phyloP scores from a whole-genome alignment of 805 yeast genomes.

The Barnettozyma wickerhamii region DNA sequence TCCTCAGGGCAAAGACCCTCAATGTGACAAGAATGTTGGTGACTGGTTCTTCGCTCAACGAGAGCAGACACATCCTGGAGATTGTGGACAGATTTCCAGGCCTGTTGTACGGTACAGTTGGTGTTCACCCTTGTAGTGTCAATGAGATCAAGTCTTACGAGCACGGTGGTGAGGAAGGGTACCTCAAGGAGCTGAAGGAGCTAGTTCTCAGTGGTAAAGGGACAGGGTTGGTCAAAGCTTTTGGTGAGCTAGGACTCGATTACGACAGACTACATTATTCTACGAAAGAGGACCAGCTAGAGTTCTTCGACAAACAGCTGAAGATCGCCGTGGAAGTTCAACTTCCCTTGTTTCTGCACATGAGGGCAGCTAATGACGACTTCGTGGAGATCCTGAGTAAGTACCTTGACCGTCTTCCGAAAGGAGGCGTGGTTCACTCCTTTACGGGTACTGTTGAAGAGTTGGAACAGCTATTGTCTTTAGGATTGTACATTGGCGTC shows the following conservation, averaged over 20 bases:
- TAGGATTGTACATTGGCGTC: slow-evolving; percentile 71
- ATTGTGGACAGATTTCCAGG: slow-evolving; percentile 38
- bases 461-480: slow-evolving; percentile 46
- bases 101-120: slow-evolving; percentile 64
- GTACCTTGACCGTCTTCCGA: slow-evolving; percentile 31
- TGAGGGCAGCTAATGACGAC: slow-evolving; percentile 82
- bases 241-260: slow-evolving; percentile 96
- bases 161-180: slow-evolving; percentile 28
- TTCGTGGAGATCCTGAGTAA: slow-evolving; percentile 63
- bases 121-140: slow-evolving; percentile 94
- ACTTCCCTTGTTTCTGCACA: slow-evolving; percentile 84
- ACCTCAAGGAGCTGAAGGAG: slow-evolving; percentile 44
- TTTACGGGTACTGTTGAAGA: slow-evolving; percentile 82
- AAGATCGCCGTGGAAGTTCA: slow-evolving; percentile 54
- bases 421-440: slow-evolving; percentile 85
- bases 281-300: slow-evolving; percentile 57
- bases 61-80: slow-evolving; percentile 57
- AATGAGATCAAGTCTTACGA: slow-evolving; percentile 37
- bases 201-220: slow-evolving; percentile 45
- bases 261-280: slow-evolving; percentile 86
- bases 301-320: slow-evolving; percentile 70
- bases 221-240: slow-evolving; percentile 61
- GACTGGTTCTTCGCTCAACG: slow-evolving; percentile 77
- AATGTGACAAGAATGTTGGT: slow-evolving; percentile 69
- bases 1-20: slow-evolving; percentile 59